phyloP scores from a whole-genome alignment of 2,329 filamentous ascomycete species.

The Aspergillus tubingensis region DNA sequence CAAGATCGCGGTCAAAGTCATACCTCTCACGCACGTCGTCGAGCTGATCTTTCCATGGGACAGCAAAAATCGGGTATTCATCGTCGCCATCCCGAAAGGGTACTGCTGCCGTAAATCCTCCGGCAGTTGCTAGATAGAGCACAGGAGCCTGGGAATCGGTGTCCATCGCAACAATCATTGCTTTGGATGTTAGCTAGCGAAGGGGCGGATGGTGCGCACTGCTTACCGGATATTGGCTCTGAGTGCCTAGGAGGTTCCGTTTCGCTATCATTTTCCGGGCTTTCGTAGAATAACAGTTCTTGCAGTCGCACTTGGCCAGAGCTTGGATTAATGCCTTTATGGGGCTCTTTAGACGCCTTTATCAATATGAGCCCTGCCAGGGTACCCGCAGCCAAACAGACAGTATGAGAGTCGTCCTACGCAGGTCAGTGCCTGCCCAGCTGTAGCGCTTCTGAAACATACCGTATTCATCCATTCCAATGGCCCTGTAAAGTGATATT shows the following conservation, averaged over 20 bases:
- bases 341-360: slow-evolving; percentile 20
- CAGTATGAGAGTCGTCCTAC: slow-evolving; percentile 24
- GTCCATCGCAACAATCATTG: slow-evolving; percentile 25
- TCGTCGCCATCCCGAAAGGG: slow-evolving; percentile 16
- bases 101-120: slow-evolving; percentile 27
- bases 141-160: slow-evolving; percentile 16
- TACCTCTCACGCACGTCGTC: slow-evolving; percentile 45
- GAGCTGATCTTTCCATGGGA: slow-evolving; percentile 34
- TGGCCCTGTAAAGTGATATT: slow-evolving; percentile 32
- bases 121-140: slow-evolving; percentile 35
- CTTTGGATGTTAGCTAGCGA: slow-evolving; percentile 25
- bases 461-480: slow-evolving; percentile 36
- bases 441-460: slow-evolving; percentile 15
- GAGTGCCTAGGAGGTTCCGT: slow-evolving; percentile 23
- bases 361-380: slow-evolving; percentile 30
- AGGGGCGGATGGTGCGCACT: too few species aligned
- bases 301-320: slow-evolving; percentile 11
- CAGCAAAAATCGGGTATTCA: slow-evolving; percentile 6
- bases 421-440: background rate
- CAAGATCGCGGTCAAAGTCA: slow-evolving; percentile 53
- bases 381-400: slow-evolving; percentile 28
- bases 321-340: slow-evolving; percentile 12
- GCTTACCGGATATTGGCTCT: slow-evolving; percentile 40
- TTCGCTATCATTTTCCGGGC: slow-evolving; percentile 10
- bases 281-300: slow-evolving; percentile 26